phyloP scores from a whole-genome alignment of 2,329 filamentous ascomycete species.

The Rutstroemia sp. region DNA sequence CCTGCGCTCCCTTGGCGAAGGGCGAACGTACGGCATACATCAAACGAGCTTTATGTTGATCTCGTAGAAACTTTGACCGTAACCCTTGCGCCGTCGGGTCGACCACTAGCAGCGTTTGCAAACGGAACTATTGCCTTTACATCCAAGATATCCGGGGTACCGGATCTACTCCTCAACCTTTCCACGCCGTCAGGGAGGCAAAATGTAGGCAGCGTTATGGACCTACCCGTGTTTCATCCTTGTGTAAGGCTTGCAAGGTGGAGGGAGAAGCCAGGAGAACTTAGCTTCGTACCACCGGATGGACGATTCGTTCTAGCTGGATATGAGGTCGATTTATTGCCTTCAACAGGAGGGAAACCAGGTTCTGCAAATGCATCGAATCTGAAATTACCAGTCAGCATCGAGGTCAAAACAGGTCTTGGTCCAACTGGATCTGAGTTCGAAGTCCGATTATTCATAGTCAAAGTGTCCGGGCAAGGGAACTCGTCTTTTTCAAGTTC shows the following conservation, averaged over 20 bases:
- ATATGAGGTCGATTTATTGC: constrained; percentile 88
- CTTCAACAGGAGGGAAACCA: constrained; percentile 53
- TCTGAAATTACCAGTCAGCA: constrained; percentile 71
- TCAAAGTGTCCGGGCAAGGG: constrained; percentile 50
- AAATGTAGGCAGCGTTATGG: constrained; percentile 65
- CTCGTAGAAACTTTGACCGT: constrained; percentile 85
- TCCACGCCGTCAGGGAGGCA: constrained; percentile 76
- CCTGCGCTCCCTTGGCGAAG: constrained; percentile 76
- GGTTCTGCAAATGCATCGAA: constrained; percentile 46
- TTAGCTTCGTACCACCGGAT: constrained; percentile 95
- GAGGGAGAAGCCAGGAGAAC: constrained; percentile 79
- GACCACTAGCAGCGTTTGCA: constrained; percentile 77
- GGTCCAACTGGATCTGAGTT: constrained; percentile 76
- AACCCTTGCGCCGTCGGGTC: constrained; percentile 82
- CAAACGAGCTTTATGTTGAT: constrained; percentile 95
- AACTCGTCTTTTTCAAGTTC: constrained; percentile 35
- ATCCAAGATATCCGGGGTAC: constrained; percentile 87
- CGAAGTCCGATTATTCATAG: constrained; percentile 71
- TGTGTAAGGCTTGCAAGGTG: constrained; percentile 87
- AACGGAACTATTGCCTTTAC: constrained; percentile 94
- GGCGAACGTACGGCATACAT: constrained; percentile 88
- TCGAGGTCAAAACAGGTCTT: constrained; percentile 76
- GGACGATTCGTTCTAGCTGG: constrained; percentile 88
- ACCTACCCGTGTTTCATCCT: constrained; percentile 90
- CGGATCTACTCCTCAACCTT: constrained; percentile 77